Conservation (phyloP, 2,329 filamentous ascomycete genomes). For the Venturia aucupariae region DNA sequence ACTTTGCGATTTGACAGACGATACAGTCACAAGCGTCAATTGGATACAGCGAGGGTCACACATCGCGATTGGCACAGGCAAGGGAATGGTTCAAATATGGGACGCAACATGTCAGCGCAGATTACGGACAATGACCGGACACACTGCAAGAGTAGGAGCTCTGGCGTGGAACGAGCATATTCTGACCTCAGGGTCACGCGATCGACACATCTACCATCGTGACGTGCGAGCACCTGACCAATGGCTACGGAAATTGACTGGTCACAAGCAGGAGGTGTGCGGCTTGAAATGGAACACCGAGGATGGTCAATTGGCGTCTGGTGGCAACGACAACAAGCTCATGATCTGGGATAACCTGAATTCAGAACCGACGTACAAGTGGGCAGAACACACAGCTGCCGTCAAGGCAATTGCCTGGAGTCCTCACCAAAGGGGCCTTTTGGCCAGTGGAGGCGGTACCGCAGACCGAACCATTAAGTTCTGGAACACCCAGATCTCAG, state of each 20-base stretch:
- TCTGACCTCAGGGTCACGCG: constrained; percentile 85
- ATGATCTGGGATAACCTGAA: constrained; percentile 97
- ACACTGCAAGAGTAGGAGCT: constrained; percentile 85
- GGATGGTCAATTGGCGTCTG: constrained; percentile 87
- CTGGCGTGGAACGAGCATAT: constrained; percentile 98
- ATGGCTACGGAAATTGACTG: constrained; percentile 75
- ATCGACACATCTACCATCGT: constrained; percentile 88
- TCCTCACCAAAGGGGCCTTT: constrained; percentile 82
- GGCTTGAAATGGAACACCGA: constrained; percentile 96
- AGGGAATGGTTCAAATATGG: constrained; percentile 95
- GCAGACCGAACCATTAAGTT: constrained; percentile 96
- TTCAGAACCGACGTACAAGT: constrained; percentile 88
- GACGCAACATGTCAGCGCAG: constrained; percentile 81
- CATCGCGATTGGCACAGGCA: constrained; percentile 87
- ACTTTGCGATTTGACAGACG: constrained; percentile 83
- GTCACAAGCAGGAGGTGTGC: constrained; percentile 97
- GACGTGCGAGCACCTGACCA: constrained; percentile 91
- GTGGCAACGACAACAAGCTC: constrained; percentile 96
- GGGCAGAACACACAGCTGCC: constrained; percentile 87
- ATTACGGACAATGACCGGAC: constrained; percentile 91
- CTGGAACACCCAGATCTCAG: constrained; percentile 86
- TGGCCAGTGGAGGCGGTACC: constrained; percentile 94
- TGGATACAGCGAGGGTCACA: constrained; percentile 98
- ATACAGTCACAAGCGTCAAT: constrained; percentile 90
- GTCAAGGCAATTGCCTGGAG: constrained; percentile 99